Base-by-base conservation (phyloP, 768 basidiomycete species). In the Cystobasidium onofrii region DNA sequence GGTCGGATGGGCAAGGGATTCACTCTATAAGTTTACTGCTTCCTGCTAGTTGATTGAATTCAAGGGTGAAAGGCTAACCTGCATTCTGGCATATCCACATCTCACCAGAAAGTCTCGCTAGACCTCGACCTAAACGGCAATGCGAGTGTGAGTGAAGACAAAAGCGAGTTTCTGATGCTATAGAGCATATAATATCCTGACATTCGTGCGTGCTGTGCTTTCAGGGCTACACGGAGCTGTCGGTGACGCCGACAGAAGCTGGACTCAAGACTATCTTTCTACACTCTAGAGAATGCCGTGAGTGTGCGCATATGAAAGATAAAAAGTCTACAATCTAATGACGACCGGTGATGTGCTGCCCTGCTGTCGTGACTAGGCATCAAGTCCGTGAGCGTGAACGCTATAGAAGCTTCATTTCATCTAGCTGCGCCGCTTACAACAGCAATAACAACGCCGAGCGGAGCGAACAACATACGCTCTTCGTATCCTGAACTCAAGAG, bases 61-160 rank as follows among this genome's bases (percentile, higher is more conserved):
- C 15, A 12, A 20, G 46, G 20, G n/a, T 12, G 46, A n/a, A 50
- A n/a, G 12, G 46, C 46, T 50, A 50, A 50, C 46, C 46, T 15
- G 15, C 15, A 50, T 3, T 50, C n/a, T 50, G 46, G 39, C 39
- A 50, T 50, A 50, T 50, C 46, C 46, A 50, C 46, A 50, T 50
- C 33, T 33, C 63, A 95, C 83, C 95, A 97, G 86, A 92, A 92
- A 81, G 93, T 96, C 64, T 90, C 91, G 75, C 84, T 97, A 77
- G 92, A 95, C 83, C 87, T 97, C 75, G 91, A 94, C 84, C 92
- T 96, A 81, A 85, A 88, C 9, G 95, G 95, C 25, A 85, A 85
- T 79, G 85, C 93, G 78, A 90, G 89, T 86, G 93, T 90, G 83
- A 76, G 87, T 80, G 39, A 39, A 23, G 18, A 7, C 10, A 2